Base-by-base conservation (phyloP, 2,329 filamentous ascomycete species). In the Alternaria viburni region DNA sequence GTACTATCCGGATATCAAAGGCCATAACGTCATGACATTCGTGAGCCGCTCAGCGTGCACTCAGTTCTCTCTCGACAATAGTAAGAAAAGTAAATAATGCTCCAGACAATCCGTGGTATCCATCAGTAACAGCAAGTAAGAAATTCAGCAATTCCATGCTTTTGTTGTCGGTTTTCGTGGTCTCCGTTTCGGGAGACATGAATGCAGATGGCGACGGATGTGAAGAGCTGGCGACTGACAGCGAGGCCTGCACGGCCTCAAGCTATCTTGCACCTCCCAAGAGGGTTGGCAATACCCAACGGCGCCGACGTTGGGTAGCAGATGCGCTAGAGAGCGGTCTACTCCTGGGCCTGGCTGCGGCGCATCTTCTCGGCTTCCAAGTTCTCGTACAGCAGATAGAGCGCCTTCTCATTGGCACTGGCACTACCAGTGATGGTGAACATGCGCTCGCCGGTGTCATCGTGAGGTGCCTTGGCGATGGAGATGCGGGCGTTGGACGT, bases 361-460 rank as follows among this genome's bases (percentile, higher is more conserved):
- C 96, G 93, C 90, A 96, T 96, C 88, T 99, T 99, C 86, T 99
- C 96, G 15, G 94, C 95, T 84, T 99, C 96, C 55, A 99, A 89
- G 82, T 99, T 99, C 86, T 99, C 96, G 80, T 99, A 99, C 68
- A 99, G 86, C 57, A 99, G 89, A 82, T 97, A 97, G 26, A 99
- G 86, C 5, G 96, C 96, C 73, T 93, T 95, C 83, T 99, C 96
- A 76, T 99, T 99, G 69, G 93, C 93, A 83, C 91, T 91, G 64
- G 93, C 90, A 65, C 92, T 96, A 71, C 96, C 96, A 88, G 97
- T 97, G 80, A 99, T 99, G 77, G 96, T 99, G 85, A 99, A 99
- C 96, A 99, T 99, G 76, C 96, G 91, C 87, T 99, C 96, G 70
- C 96, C 96, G 64, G 93, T 96, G 72, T 98, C 96, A 74, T 99